Base-by-base conservation (phyloP, 495 filamentous ascomycete species). In the Mytilinidion resinicola region DNA sequence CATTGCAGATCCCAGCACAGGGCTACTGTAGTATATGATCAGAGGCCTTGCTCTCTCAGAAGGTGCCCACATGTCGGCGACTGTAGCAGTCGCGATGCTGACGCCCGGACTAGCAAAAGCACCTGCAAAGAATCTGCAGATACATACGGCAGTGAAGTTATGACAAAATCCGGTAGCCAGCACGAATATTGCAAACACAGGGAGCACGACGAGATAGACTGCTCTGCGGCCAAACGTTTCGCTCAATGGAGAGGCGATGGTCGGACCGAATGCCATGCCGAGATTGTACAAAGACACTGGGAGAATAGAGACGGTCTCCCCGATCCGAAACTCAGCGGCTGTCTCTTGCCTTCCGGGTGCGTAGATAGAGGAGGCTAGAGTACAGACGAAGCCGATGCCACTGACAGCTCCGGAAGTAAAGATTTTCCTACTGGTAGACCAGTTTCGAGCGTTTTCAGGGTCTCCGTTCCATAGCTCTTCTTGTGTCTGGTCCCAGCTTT, bases 321-420 rank as follows among this genome's bases (percentile, higher is more conserved):
- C 66, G 2, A 68, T 58, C 19, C 48, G 3, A 38, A 68, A 64
- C n/a, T 58, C 19, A 17, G 14, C 12, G 1, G 51, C 44, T 5
- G 67, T 62, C 10, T 63, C 53, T 10, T 51, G 39, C n/a, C 25
- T 49, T 12, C 62, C 68, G 1, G 68, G 56, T 37, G 63, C 66
- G 51, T 66, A 70, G n/a, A 70, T 61, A 0, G 68, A 66, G 37
- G 68, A 61, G 12, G 55, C 67, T 35, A 69, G 57, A 7, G 66
- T 69, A 3, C 21, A 53, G 34, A 53, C 50, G 50, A 53, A 53
- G 4, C 50, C 50, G 21, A 53, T 53, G 20, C 21, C 11, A 11
- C 21, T 11, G n/a, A 53, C 50, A 37, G 37, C 37, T 20, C 33
- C 11, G 8, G 50, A 35, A n/a, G 50, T 53, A 53, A 35, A 53